Base-by-base conservation (phyloP, 1,139 yeast species). In the Geotrichum klebahnii region DNA sequence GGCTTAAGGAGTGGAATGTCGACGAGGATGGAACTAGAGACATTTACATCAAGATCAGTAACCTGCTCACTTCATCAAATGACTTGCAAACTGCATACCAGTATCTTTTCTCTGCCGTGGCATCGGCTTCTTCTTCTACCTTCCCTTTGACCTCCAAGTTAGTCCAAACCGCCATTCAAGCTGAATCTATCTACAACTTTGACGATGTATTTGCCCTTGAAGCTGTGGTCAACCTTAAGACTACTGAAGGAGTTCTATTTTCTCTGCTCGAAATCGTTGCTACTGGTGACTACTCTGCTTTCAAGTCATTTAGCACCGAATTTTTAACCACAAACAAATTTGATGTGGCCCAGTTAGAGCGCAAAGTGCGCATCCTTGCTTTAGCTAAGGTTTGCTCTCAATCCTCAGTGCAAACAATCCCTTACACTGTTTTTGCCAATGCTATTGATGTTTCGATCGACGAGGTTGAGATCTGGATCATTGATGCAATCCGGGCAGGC, bases 401-500 rank as follows among this genome's bases (percentile, higher is more conserved):
- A 48, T 58, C 62, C 16, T 51, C 59, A 20, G 49, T 57, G 23
- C 51, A 59, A 23, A 57, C 63, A 29, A 59, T 73, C 10, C 41
- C 66, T 19, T 73, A 71, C 57, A 48, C 59, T 14, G 62, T 57
- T 19, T 67, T 73, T 51, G 66, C 70, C 17, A 46, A 53, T 9
- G 63, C 66, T 16, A 60, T 71, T 26, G 66, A 62, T 28, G 62
- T 72, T 24, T 55, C 65, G 16, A 53, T 49, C 12, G 68, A 60
- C 20, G 68, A 67, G 41, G 72, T 73, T 32, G 77, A 73, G 59
- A 44, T 63, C 32, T 67, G 73, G 67, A 63, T 72, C 36, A 71
- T 73, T 52, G 75, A 72, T 44, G 68, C 72, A 22, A 69, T 72
- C 53, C 67, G 73, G 50, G 72, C 73, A 3, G 73, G 73, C 3